These are phyloP conservation scores for Urostyla sp. DNA, from an alignment of 73 alveolate genomes.

Conservation along the genomic window DNA sequence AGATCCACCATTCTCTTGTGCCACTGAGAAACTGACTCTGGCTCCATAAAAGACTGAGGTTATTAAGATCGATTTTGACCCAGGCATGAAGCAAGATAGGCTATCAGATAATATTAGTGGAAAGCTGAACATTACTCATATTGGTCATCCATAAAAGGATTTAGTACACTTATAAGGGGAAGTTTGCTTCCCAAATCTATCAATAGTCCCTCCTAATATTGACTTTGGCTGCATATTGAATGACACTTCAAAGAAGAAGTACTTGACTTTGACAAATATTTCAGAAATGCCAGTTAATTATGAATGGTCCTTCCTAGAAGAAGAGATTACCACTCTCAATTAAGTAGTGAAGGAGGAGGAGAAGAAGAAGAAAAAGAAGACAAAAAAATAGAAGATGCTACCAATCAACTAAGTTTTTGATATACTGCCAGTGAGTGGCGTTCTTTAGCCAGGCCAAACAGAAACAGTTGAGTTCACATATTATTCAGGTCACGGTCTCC, in stretches of 20 bases:
- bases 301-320: conserved; percentile 99
- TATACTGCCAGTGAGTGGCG: conserved; percentile 99
- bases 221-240: conserved; percentile 98
- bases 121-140: conserved; percentile 95
- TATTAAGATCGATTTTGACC: conserved; percentile 98
- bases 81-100: conserved; percentile 98
- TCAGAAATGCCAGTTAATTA: conserved; percentile 96
- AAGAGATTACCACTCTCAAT: conserved; percentile 83
- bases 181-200: conserved; percentile 98
- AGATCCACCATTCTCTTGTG: conserved; percentile 76
- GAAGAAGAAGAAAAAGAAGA: conserved; percentile 48
- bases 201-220: conserved; percentile 87
- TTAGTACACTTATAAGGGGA: conserved; percentile 97
- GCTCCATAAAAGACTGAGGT: conserved; percentile 91
- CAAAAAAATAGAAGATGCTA: conserved; percentile 48
- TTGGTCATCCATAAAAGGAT: conserved; percentile 99
- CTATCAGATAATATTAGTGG: conserved; percentile 93
- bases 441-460: conserved; percentile 96
- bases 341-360: conserved; percentile 77
- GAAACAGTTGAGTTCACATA: conserved; percentile 96
- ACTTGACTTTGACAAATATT: conserved; percentile 96
- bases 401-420: conserved; percentile 98
- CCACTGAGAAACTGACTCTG: conserved; percentile 69
- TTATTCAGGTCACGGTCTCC: conserved; percentile 95
- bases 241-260: conserved; percentile 98